Evolutionary conservation across 163 green algal species (phyloP).

Genomic region (Scenedesmus sp.): DNA sequence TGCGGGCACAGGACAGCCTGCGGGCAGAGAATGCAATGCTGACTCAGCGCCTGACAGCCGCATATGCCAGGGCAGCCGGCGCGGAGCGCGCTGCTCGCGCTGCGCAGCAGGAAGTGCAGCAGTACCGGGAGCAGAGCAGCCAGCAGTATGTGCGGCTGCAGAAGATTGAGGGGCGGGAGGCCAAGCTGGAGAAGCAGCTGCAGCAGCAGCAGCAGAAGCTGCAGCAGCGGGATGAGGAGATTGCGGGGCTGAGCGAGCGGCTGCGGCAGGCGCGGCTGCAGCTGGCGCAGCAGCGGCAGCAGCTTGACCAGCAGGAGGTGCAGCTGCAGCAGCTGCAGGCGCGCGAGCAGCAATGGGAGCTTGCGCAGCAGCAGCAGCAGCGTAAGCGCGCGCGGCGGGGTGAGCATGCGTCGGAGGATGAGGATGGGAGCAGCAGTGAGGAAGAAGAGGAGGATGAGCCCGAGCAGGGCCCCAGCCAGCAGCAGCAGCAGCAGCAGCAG

Average conservation of each 20-base stretch:
- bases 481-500: conserved; percentile 10
- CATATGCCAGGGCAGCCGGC: neutral
- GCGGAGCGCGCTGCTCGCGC: neutral
- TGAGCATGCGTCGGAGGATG: neutral
- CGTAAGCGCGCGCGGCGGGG: neutral
- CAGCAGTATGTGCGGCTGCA: conserved; percentile 19
- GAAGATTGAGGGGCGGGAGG: neutral
- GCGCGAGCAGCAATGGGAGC: neutral
- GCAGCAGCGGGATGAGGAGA: conserved; percentile 1
- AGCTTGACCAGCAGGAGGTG: neutral
- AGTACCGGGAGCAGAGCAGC: conserved; percentile 2
- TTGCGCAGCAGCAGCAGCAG: neutral
- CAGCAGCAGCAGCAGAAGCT: conserved; percentile 3
- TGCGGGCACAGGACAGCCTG: neutral
- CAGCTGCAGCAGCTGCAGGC: neutral
- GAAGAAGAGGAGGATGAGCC: neutral
- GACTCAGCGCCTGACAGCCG: conserved; percentile 3
- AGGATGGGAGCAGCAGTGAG: neutral
- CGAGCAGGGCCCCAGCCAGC: neutral
- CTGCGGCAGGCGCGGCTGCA: conserved; percentile 8
- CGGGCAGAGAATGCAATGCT: neutral
- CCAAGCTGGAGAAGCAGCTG: neutral
- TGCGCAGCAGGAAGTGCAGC: neutral
- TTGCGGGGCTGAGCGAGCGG: neutral
- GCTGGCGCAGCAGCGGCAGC: neutral